Base-by-base conservation (phyloP, 108 stramenopile genomes). In the Parietichytrium sp. region DNA sequence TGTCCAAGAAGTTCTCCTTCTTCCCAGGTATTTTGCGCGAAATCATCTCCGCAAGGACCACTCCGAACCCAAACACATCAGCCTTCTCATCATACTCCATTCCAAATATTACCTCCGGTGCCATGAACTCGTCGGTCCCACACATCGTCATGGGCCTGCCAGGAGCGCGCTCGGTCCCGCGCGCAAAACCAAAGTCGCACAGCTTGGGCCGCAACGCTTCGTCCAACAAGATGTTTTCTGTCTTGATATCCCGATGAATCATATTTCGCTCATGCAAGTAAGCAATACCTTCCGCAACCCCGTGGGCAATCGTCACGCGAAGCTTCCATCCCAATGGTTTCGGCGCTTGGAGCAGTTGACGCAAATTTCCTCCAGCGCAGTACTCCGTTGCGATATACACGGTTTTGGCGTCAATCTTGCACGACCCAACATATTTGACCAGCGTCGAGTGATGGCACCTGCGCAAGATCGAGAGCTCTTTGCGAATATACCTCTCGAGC, bases 81-180 rank as follows among this genome's bases (percentile, higher is more conserved):
- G 61, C 82, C 4, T 30, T 45, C 29, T 78, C 15, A 48, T 79
- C 77, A 29, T 82, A 82, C 0, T 20, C 30, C 72, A 81, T 80
- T 29, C 82, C 82, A 15, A 45, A 82, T 26, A 82, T 82, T 3
- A 79, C 61, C 50, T 82, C 83, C 3, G 83, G 83, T 23, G 83
- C 83, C 83, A 84, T 84, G 80, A 80, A 84, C 79, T 80, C 83
- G 48, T 80, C 54, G 6, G 83, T 84, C 38, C 83, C 83, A 2
- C 79, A 80, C n/a, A 84, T 84, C 36, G 83, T 84, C 83, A 84
- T 84, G 13, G 30, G 12, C n/a, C 23, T 13, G 52, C 52, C 61
- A 6, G 61, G 61, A n/a, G 31, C 49, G 13, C 31, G 23, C 26
- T 49, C 27, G 54, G 3, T 12, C 25, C 54, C 47, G 30, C 83